These are phyloP conservation scores for Fusarium sp. DNA, from an alignment of 2,329 filamentous ascomycete genomes.

Conservation along the genomic window DNA sequence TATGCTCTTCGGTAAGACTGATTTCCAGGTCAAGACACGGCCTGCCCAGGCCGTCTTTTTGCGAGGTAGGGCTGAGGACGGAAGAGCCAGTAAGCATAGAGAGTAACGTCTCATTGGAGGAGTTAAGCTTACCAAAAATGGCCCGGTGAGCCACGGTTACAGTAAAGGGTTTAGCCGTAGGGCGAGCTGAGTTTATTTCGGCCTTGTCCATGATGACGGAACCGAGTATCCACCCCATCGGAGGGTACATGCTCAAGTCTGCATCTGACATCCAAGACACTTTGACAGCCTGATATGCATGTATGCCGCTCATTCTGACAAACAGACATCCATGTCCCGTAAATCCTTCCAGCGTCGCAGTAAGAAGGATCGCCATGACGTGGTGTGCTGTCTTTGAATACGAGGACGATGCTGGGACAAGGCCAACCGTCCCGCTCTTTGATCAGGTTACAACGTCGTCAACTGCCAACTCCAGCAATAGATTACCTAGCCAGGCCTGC, in stretches of 20 bases:
- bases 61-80: neutral
- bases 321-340: neutral
- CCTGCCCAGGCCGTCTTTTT: neutral
- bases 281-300: slow-evolving; percentile 1
- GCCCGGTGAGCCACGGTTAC: neutral
- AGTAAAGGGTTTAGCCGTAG: neutral
- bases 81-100: neutral
- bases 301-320: slow-evolving; percentile 2
- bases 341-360: neutral
- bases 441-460: neutral
- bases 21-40: neutral
- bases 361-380: neutral
- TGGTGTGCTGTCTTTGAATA: slow-evolving; percentile 3
- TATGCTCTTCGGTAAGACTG: neutral
- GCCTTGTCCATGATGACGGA: neutral
- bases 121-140: neutral
- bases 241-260: neutral
- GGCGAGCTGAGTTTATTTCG: slow-evolving; percentile 1
- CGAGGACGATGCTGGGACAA: slow-evolving; percentile 18
- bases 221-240: neutral
- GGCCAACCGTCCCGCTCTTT: neutral
- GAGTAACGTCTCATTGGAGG: neutral
- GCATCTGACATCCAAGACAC: neutral
- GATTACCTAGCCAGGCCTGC: neutral
- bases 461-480: neutral